Evolutionary conservation across 1,284 basidiomycete genomes (phyloP).

Genomic region (Violaceomyces palustris): DNA sequence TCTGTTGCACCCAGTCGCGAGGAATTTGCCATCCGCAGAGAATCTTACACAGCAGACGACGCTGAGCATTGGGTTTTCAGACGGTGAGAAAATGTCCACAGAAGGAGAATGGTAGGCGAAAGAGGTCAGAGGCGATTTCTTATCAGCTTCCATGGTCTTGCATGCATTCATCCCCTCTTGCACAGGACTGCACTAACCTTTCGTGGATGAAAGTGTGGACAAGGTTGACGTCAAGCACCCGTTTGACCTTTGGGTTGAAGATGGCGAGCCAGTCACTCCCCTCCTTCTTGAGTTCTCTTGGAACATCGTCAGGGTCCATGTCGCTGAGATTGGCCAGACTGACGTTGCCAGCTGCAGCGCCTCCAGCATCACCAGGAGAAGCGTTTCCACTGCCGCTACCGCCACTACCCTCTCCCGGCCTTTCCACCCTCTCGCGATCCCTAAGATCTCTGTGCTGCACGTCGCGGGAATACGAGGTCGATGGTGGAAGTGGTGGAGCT

Average conservation of each 20-base stretch:
- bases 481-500: constrained; percentile 27
- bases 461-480: constrained; percentile 24
- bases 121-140: too few species aligned
- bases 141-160: too few species aligned
- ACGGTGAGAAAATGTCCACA: not conserved
- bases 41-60: constrained; percentile 90
- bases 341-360: constrained; percentile 38
- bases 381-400: constrained; percentile 10
- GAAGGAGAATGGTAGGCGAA: too few species aligned
- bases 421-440: constrained; percentile 18
- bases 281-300: constrained; percentile 65
- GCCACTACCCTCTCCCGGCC: constrained; percentile 5
- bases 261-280: constrained; percentile 92
- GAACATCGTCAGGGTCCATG: constrained; percentile 53
- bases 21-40: constrained; percentile 76
- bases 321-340: constrained; percentile 46
- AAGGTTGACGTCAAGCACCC: constrained; percentile 76
- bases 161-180: not conserved
- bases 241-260: constrained; percentile 79
- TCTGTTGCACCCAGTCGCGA: constrained; percentile 86
- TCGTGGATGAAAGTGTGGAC: constrained; percentile 89
- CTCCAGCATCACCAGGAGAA: constrained; percentile 14
- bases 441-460: constrained; percentile 16
- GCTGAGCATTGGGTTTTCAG: too few species aligned
- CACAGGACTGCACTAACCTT: constrained; percentile 60